Conservation (phyloP, 2,329 filamentous ascomycete species). For the Penicillium freii region DNA sequence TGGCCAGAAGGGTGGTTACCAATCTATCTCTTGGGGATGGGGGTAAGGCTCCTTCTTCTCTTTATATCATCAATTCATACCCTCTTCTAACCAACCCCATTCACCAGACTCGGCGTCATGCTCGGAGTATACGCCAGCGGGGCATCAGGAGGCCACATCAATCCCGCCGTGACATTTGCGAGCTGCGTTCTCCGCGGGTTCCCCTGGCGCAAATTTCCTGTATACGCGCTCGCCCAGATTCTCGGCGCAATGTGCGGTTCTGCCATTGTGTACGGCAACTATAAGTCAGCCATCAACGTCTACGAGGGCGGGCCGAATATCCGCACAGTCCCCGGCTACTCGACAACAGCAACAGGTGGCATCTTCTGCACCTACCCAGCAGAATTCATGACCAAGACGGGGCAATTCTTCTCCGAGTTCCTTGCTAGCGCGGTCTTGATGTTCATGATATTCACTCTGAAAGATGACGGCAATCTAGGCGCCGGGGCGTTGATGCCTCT, state of each 20-base stretch:
- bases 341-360: constrained; percentile 61
- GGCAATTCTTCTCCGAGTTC: constrained; percentile 71
- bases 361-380: constrained; percentile 72
- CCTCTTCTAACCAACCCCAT: neutral
- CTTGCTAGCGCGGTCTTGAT: constrained; percentile 66
- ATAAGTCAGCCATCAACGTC: constrained; percentile 62
- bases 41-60: constrained; percentile 34
- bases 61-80: neutral
- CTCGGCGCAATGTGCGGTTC: constrained; percentile 65
- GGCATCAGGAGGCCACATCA: constrained; percentile 63
- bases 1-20: constrained; percentile 47
- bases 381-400: constrained; percentile 60
- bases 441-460: constrained; percentile 69
- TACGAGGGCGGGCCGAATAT: constrained; percentile 60
- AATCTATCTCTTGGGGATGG: constrained; percentile 54
- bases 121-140: constrained; percentile 63
- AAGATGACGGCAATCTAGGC: constrained; percentile 49
- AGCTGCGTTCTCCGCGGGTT: constrained; percentile 68
- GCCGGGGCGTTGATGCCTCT: constrained; percentile 60
- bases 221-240: constrained; percentile 65
- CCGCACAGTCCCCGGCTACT: constrained; percentile 59
- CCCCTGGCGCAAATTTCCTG: constrained; percentile 67
- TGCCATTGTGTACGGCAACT: constrained; percentile 62
- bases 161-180: constrained; percentile 68
- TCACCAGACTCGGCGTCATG: constrained; percentile 62